These are phyloP conservation scores for Saccharomyces hybrid DNA, from an alignment of 1,139 yeast species.

Conservation along the genomic window DNA sequence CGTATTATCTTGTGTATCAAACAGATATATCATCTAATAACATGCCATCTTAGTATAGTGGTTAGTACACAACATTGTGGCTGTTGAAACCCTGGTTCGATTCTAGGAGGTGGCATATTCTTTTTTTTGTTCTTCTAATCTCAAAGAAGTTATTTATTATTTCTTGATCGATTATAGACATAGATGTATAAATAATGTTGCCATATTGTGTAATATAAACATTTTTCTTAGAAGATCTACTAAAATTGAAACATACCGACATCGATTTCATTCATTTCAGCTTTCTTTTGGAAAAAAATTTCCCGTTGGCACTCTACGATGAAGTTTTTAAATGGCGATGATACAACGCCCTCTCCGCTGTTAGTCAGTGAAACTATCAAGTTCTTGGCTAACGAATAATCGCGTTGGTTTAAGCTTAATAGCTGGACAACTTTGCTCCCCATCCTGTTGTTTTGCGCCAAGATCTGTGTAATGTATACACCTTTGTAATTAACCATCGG, in stretches of 20 bases:
- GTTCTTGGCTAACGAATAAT: slow-evolving; percentile 10
- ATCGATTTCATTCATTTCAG: slow-evolving; percentile 29
- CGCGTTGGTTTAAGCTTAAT: slow-evolving; percentile 11
- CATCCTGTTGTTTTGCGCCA: slow-evolving; percentile 6
- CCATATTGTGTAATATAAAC: neutral
- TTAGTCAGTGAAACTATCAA: slow-evolving; percentile 5
- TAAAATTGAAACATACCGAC: slow-evolving; percentile 7
- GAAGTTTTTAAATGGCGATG: slow-evolving; percentile 2
- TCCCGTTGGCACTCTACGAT: slow-evolving; percentile 30
- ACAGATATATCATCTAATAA: neutral
- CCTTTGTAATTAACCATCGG: slow-evolving; percentile 19
- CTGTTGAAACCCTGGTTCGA: slow-evolving; percentile 42
- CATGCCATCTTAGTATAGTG: slow-evolving; percentile 39
- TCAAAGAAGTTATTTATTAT: too few species aligned
- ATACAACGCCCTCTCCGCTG: neutral
- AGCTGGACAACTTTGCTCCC: slow-evolving; percentile 8
- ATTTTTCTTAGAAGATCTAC: neutral
- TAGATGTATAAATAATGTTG: too few species aligned
- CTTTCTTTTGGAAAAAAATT: slow-evolving; percentile 29
- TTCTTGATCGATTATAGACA: neutral
- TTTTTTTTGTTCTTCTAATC: slow-evolving; percentile 4
- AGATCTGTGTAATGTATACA: slow-evolving; percentile 16
- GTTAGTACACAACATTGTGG: slow-evolving; percentile 42
- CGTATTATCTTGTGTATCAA: neutral
- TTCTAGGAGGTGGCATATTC: slow-evolving; percentile 37